Percentiles rank a stretch among this genome's conserved stretches.
These are phyloP conservation scores for Phylloporus scabripes DNA, from an alignment of 768 basidiomycete species.

Conservation along the genomic window DNA sequence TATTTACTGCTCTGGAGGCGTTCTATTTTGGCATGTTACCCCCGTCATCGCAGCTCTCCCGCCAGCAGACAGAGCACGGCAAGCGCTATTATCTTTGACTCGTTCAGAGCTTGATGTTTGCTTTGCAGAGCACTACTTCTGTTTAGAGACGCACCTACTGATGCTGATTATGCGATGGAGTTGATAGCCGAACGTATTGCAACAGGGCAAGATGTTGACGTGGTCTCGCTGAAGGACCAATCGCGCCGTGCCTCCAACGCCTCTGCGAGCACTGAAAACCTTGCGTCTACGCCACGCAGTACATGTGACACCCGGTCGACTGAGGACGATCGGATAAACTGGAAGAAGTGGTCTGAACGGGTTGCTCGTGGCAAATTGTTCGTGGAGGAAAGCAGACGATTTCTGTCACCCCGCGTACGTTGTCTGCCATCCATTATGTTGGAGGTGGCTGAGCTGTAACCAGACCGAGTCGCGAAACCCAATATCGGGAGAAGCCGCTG, in stretches of 20 bases:
- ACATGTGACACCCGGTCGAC: slow-evolving; percentile 1
- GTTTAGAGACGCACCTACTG: slow-evolving; percentile 54
- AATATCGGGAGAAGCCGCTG: not conserved
- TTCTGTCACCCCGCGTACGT: slow-evolving; percentile 36
- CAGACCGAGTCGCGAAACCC: slow-evolving; percentile 10
- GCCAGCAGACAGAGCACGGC: slow-evolving; percentile 43
- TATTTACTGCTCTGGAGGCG: slow-evolving; percentile 41
- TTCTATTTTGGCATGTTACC: slow-evolving; percentile 57
- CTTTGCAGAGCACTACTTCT: slow-evolving; percentile 40
- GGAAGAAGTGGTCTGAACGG: slow-evolving; percentile 54
- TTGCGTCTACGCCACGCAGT: not conserved
- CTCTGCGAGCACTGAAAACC: slow-evolving; percentile 8
- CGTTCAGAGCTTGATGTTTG: not conserved
- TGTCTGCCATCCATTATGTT: slow-evolving; percentile 5
- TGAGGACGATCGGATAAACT: slow-evolving; percentile 33
- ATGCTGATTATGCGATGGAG: slow-evolving; percentile 67
- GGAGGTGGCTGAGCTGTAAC: not conserved
- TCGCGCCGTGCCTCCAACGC: slow-evolving; percentile 13
- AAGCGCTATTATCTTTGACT: slow-evolving; percentile 10
- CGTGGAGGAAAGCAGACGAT: slow-evolving; percentile 37
- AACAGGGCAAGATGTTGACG: slow-evolving; percentile 45
- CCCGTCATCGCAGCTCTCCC: slow-evolving; percentile 53
- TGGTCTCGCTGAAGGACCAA: slow-evolving; percentile 23
- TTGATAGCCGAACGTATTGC: slow-evolving; percentile 57
- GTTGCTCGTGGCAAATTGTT: slow-evolving; percentile 43